Conservation (phyloP, 352 stramenopile genomes). For the Globisporangium carolinianum region DNA sequence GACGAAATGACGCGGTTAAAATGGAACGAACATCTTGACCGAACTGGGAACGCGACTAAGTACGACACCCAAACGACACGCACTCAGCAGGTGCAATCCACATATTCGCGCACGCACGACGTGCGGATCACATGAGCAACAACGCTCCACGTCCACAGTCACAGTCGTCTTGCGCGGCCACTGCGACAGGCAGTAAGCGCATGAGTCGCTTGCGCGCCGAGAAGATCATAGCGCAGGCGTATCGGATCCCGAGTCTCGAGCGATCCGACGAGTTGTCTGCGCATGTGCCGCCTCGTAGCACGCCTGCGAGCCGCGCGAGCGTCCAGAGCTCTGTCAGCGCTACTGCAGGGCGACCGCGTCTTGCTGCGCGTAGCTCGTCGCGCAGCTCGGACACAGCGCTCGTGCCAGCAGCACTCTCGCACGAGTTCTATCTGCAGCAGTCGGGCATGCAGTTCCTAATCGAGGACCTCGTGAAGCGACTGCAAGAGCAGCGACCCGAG, state of each 20-base stretch:
- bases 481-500: conserved; percentile 42
- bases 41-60: too few species aligned
- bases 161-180: too few species aligned
- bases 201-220: conserved; percentile 43
- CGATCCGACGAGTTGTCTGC: not conserved
- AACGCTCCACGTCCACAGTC: too few species aligned
- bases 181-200: not conserved
- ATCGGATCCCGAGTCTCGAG: conserved; percentile 18
- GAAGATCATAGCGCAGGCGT: conserved; percentile 29
- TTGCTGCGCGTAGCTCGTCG: conserved; percentile 15
- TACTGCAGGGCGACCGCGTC: conserved; percentile 4
- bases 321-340: conserved; percentile 1
- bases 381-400: conserved; percentile 3
- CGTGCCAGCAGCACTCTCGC: conserved; percentile 10
- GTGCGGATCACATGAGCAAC: too few species aligned
- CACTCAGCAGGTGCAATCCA: too few species aligned
- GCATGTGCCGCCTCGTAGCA: not conserved
- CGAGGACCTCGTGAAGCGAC: conserved; percentile 42
- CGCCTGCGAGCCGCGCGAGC: not conserved
- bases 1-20: too few species aligned
- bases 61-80: too few species aligned
- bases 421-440: conserved; percentile 45
- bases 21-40: too few species aligned
- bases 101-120: too few species aligned
- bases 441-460: conserved; percentile 47